These are phyloP conservation scores for Prasinococcaceae sp. DNA, from an alignment of 139 green algal genomes.

Conservation along the genomic window DNA sequence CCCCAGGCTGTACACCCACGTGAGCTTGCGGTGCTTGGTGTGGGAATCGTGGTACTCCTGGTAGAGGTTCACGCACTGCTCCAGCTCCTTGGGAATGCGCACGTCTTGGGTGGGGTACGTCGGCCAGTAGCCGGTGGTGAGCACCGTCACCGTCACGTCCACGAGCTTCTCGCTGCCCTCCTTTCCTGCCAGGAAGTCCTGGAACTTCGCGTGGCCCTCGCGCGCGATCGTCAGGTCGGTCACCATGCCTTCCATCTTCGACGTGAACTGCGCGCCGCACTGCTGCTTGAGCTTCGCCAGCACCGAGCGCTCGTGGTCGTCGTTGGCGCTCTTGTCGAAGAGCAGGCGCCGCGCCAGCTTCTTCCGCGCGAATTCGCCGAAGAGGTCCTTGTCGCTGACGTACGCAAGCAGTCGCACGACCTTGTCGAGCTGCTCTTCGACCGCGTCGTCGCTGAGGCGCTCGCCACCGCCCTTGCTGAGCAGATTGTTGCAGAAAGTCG, in stretches of 20 bases:
- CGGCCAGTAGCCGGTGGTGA: conserved; percentile 80
- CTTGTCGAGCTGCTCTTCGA: conserved; percentile 92
- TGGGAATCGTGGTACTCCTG: conserved; percentile 64
- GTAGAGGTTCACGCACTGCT: conserved; percentile 60
- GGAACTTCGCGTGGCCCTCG: conserved; percentile 63
- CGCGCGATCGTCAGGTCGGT: conserved; percentile 68
- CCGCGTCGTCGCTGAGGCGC: conserved; percentile 85
- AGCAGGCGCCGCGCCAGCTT: conserved; percentile 72
- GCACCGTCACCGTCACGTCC: conserved; percentile 79
- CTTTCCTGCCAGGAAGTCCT: conserved; percentile 54
- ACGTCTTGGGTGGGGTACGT: conserved; percentile 26
- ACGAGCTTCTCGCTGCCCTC: conserved; percentile 27
- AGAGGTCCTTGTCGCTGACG: conserved; percentile 86
- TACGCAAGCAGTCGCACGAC: conserved; percentile 94
- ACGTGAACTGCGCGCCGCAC: conserved; percentile 88
- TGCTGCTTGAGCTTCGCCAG: conserved; percentile 95
- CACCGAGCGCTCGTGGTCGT: conserved; percentile 90
- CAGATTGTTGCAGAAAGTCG: conserved; percentile 91
- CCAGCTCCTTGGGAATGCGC: conserved; percentile 2
- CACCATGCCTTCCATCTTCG: conserved; percentile 97
- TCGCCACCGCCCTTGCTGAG: conserved; percentile 81
- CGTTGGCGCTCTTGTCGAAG: conserved; percentile 57
- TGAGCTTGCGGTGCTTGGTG: conserved; percentile 73
- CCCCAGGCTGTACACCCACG: conserved; percentile 88
- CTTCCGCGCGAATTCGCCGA: conserved; percentile 72